Evolutionary conservation across 2,329 filamentous ascomycete genomes (phyloP), one percentile per base, ranked within the genome.

Genomic region (Grosmannia huntii): DNA sequence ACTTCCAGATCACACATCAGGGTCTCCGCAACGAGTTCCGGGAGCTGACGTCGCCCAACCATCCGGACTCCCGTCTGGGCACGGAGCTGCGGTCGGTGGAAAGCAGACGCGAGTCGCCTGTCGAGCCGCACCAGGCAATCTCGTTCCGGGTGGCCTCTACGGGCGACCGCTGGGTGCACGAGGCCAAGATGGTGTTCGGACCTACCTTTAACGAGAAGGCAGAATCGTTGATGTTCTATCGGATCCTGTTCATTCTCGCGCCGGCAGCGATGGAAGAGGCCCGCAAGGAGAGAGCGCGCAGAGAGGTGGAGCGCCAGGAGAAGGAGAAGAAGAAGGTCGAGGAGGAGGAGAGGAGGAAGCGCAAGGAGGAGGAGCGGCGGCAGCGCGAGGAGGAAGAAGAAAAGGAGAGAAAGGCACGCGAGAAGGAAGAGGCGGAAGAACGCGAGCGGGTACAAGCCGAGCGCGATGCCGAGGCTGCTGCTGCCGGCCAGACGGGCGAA

Each of bases 171-270:
- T 99, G 95, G 86, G 83, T 88, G 67, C 90, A 96, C 67, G 95
- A 97, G 70, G 86, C 90, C 10, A 85, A 86, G 62, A 84, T 99
- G 69, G 78, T 97, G 0, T 97, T 94, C 70, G 87, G 88, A 28
- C 72, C 76, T 25, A 77, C 73, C 54, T 80, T 85, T 56, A 68
- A 81, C 4, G 90, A 96, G 54, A 87, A 87, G 67, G 80, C 84
- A 2, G 76, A 81, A 60, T 81, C 82, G 57, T 76, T 95, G 19
- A 73, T 85, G 62, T 85, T 82, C 63, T 79, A 83, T 2, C 57
- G 44, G 16, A 80, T 99, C 28, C 75, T 90, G 48, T 84, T 82
- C 51, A 73, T 84, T 48, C 80, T 99, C 61, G 85, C 92, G 3
- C 94, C 94, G 48, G 85, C 88, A 25, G 91, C 92, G 9, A 85